Base-by-base conservation (phyloP, 352 stramenopile species). In the Elongisporangium undulatum region DNA sequence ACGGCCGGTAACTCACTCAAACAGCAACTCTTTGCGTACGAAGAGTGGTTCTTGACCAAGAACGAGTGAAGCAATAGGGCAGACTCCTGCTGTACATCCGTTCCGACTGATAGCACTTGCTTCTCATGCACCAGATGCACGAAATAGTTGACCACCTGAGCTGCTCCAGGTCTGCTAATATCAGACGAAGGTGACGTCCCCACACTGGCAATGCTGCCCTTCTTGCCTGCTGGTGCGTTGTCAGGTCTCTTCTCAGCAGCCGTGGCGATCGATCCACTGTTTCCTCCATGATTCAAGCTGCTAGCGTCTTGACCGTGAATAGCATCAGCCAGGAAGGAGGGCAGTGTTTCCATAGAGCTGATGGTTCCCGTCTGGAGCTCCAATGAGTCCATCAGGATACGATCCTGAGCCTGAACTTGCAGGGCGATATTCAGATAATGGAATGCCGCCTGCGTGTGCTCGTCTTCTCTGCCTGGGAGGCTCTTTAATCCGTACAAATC, bases 381-480 rank as follows among this genome's bases (percentile, higher is more conserved):
- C 51, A 86, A 49, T 8, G 75, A 82, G 23, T 91, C 68, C 34
- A 89, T 87, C 5, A 94, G 58, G n/a, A 68, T 58, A 0, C 38
- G 61, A 20, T 85, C 68, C 19, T 87, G 72, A 21, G 66, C 70
- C 26, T 71, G 63, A 3, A 90, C 69, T 23, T 66, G 55, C 1
- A 83, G 34, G 0, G 74, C 82, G 17, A 90, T 55, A 39, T 68
- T 75, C 24, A 94, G 60, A 62, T 86, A 92, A 62, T 92, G 82
- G 50, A 88, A 89, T 26, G 79, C 82, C 19, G 77, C 81, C 64
- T 90, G 80, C 19, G 88, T 63, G 49, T 91, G 80, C 16, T 75
- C 62, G 13, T 86, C 66, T 62, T 89, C 74, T 23, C 71, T 64
- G 6, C 49, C 62, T 9, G 51, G 59, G 17, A 89, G 10, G 1